Conservation (phyloP, 2,329 filamentous ascomycete genomes). For the Botryotinia globosa region DNA sequence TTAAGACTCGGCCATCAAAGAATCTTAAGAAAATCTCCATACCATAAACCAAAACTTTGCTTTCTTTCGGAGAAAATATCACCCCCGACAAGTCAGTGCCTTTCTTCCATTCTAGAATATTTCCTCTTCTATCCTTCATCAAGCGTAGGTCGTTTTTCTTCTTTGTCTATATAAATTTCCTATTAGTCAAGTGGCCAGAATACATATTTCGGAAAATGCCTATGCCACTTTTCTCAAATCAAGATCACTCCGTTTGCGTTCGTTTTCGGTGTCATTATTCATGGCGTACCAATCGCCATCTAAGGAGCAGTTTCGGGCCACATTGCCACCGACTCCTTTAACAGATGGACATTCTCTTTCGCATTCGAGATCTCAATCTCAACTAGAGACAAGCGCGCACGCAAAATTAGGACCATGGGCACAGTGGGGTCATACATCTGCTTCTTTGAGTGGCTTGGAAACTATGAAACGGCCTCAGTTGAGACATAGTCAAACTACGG, state of each 20-base stretch:
- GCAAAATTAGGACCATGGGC: constrained; percentile 7
- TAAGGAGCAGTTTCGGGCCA: neutral
- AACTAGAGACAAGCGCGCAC: neutral
- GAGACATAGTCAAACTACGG: neutral
- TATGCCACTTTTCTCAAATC: neutral
- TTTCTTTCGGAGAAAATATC: neutral
- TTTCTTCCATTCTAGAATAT: neutral
- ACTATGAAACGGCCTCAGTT: neutral
- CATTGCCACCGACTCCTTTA: neutral
- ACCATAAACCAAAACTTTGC: neutral
- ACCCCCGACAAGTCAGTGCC: too few species aligned
- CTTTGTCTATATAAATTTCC: constrained; percentile 1
- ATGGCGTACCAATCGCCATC: neutral
- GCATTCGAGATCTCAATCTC: neutral
- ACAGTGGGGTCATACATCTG: constrained; percentile 5
- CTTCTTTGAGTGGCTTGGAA: constrained; percentile 1
- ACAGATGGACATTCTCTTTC: neutral
- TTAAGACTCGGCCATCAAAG: neutral
- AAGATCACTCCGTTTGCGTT: neutral
- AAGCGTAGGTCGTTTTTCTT: neutral
- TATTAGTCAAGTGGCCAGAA: neutral
- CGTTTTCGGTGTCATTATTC: neutral
- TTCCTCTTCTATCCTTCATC: neutral
- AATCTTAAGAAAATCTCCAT: neutral
- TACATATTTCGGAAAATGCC: neutral